phyloP scores from a whole-genome alignment of 768 basidiomycete genomes.

The Amanita fuliginea region DNA sequence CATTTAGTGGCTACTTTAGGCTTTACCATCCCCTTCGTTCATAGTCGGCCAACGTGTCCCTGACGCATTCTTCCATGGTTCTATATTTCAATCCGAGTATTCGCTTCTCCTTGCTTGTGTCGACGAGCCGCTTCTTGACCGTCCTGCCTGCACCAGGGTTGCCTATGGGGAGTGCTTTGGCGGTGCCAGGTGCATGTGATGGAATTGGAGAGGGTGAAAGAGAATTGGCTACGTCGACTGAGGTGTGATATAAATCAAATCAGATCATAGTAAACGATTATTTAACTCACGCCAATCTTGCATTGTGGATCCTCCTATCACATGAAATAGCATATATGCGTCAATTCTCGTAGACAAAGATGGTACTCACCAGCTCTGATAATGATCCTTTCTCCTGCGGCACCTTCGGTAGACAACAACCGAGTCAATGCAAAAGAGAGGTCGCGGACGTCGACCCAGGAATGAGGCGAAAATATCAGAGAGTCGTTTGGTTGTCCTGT shows the following conservation, averaged over 20 bases:
- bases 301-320: conserved; percentile 17
- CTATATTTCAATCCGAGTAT: not conserved
- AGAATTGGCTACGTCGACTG: conserved; percentile 25
- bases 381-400: conserved; percentile 46
- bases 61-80: conserved; percentile 8
- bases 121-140: not conserved
- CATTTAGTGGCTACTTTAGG: too few species aligned
- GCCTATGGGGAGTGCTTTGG: conserved; percentile 17
- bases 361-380: conserved; percentile 14
- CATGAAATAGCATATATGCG: too few species aligned
- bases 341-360: too few species aligned
- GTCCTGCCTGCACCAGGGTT: not conserved
- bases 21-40: too few species aligned
- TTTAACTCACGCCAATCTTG: conserved; percentile 24
- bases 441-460: conserved; percentile 40
- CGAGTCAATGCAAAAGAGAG: conserved; percentile 37
- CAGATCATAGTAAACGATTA: not conserved
- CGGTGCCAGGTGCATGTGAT: not conserved
- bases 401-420: conserved; percentile 23
- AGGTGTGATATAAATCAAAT: not conserved
- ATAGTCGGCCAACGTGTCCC: too few species aligned
- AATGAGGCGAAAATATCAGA: conserved; percentile 1
- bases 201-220: conserved; percentile 15
- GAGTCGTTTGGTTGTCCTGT: conserved; percentile 11
- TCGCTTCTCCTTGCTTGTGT: not conserved